A percentile compares a stretch with the other conserved stretches of the same genome.
Conservation (phyloP, 148 eudicot genomes). For the Oxyria digyna region DNA sequence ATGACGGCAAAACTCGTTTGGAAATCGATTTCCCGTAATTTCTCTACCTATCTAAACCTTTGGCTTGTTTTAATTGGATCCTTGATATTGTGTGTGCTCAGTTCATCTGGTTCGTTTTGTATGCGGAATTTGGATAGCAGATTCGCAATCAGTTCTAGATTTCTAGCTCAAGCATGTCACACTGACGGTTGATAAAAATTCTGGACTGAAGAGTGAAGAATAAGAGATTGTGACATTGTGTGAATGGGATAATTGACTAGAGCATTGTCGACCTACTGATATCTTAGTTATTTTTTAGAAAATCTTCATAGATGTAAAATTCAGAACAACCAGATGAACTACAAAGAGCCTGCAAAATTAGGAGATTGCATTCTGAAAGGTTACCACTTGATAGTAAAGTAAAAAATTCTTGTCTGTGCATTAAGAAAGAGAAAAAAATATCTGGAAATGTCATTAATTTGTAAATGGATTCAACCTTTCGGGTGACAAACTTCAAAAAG, state of each 20-base stretch:
- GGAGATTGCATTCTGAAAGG: neutral
- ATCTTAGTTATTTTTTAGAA: too few relatives aligned
- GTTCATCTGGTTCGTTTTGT: neutral
- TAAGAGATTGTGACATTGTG: neutral
- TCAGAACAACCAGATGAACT: neutral
- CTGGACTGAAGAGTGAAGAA: neutral
- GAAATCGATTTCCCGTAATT: slow-evolving; percentile 93
- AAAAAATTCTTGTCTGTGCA: neutral
- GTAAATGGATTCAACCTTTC: neutral
- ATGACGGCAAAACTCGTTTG: slow-evolving; percentile 57
- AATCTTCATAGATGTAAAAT: neutral
- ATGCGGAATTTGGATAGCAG: neutral
- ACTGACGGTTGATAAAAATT: neutral
- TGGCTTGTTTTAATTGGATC: neutral
- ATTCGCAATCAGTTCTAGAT: neutral
- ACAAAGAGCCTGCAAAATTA: neutral
- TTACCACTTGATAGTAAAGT: neutral
- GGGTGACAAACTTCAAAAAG: neutral
- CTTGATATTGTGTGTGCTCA: neutral
- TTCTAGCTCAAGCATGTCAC: neutral
- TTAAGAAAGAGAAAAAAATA: neutral
- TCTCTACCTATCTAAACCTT: neutral
- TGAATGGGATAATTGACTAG: neutral
- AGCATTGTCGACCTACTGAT: neutral
- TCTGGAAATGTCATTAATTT: neutral